phyloP scores from a whole-genome alignment of 352 stramenopile genomes.

The Phytophthora crassamura region DNA sequence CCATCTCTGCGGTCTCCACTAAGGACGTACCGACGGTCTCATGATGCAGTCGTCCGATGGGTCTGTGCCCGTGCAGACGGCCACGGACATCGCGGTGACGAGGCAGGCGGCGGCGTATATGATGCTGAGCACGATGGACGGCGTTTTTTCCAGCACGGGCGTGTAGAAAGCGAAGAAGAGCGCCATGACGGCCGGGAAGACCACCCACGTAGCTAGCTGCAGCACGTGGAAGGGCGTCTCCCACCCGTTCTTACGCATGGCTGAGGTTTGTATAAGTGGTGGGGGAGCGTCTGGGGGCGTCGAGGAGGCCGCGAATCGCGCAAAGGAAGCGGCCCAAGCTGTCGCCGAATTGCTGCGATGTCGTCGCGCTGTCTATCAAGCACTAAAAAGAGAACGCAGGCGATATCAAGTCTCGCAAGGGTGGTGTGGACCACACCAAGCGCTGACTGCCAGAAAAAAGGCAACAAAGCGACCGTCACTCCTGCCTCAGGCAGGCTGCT shows the following conservation, averaged over 20 bases:
- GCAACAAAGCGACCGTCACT: conserved; percentile 22
- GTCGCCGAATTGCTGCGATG: conserved; percentile 26
- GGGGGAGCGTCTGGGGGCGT: conserved; percentile 2
- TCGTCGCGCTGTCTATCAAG: conserved; percentile 43
- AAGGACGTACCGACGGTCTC: conserved; percentile 52
- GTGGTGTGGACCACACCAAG: too few relatives aligned
- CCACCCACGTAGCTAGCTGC: conserved; percentile 83
- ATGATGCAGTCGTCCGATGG: conserved; percentile 82
- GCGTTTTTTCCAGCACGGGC: conserved; percentile 60
- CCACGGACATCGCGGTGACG: conserved; percentile 61
- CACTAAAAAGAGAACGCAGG: conserved; percentile 17
- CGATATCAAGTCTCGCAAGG: conserved; percentile 1
- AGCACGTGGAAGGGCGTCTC: conserved; percentile 83
- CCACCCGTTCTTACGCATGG: conserved; percentile 83
- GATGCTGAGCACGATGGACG: conserved; percentile 58
- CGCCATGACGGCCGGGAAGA: conserved; percentile 81
- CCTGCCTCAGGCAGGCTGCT: too few relatives aligned
- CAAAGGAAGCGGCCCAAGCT: conserved; percentile 16
- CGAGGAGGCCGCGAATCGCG: neutral
- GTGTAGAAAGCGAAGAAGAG: conserved; percentile 88
- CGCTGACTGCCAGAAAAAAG: conserved; percentile 1
- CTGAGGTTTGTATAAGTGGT: neutral
- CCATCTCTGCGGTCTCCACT: too few relatives aligned
- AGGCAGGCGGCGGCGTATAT: conserved; percentile 63
- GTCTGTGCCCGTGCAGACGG: conserved; percentile 72